Evolutionary conservation across 768 basidiomycete genomes (phyloP), one percentile per base, ranked within the genome.

Genomic region (Mycena amicta): DNA sequence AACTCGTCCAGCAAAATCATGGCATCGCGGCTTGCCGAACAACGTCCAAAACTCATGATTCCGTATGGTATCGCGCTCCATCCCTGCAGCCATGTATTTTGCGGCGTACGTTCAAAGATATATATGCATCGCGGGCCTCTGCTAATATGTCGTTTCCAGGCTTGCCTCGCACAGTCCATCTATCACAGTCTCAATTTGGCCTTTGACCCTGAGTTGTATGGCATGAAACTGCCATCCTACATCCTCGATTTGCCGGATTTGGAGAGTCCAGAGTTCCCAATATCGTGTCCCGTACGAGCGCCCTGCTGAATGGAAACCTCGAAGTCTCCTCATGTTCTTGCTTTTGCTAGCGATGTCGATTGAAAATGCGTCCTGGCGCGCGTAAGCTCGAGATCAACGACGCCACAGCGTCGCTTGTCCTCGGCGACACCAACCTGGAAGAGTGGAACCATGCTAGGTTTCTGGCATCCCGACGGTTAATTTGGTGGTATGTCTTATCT

Each of bases 381-480:
- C 40, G 37, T 18, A 30, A 47, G 18, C 20, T 52, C 11, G 57
- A 66, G 27, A 62, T 67, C 41, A 45, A 31, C 13, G 66, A 67
- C 47, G 8, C 43, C 26, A 62, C 52, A 4, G 66, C 66, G 2
- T 46, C 55, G 27, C 22, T 62, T 37, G 63, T 67, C 3, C 63
- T 67, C 16, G 66, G 66, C 1, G 63, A 64, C 23, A 28, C 52
- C 11, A 67, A 67, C 31, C 60, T 67, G 66, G 49, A 60, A 30
- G 66, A 64, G 50, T 67, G 66, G 66, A 57, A 57, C 12, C 56
- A 64, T 13, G 66, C 61, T 5, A 52, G 63, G 3, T 62, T 60
- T 54, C 29, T 58, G 52, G 49, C 53, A 29, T 55, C 50, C 26
- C 50, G 62, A 20, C 40, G 54, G 28, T 39, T 58, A 12, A 30